Base-by-base conservation (phyloP, 2,329 filamentous ascomycete species). In the Diplodia mutila region DNA sequence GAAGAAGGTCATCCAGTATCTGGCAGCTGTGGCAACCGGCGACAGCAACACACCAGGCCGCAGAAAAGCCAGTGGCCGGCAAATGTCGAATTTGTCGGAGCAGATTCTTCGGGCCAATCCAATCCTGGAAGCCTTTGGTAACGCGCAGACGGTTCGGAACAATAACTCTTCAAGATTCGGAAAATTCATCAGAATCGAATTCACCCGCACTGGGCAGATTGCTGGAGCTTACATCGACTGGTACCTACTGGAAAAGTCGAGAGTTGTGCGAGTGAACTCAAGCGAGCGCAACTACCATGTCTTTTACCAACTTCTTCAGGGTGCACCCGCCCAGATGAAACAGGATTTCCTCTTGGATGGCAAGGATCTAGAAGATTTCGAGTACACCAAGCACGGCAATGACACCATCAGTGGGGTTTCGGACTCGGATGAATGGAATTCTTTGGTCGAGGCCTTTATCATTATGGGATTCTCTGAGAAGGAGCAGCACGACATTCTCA, bases 91-190 rank as follows among this genome's bases (percentile, higher is more conserved):
- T 69, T 87, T 99, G 11, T 98, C 96, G 0, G 93, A 97, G 73
- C 96, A 99, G 80, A 99, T 99, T 42, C 83, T 99, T 51, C 89
- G 94, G 53, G 95, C 95, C 69, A 99, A 99, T 77, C 95, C 95
- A 0, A 99, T 99, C 59, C 87, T 99, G 2, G 96, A 99, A 85
- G 91, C 95, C 1, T 99, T 99, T 74, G 96, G 96, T 69, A 99
- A 99, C 76, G 95, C 95, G 1, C 96, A 99, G 78, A 99, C 95
- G 0, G 93, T 99, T 34, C 88, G 95, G 65, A 99, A 99, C 79
- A 95, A 99, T 82, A 99, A 99, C 77, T 99, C 95, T 0, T 99
- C 95, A 5, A 89, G 95, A 71, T 99, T 99, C 75, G 95, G 95
- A 76, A 99, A 99, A 79, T 99, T 99, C 75, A 99, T 99, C 76